Base-by-base conservation (phyloP, 1,284 basidiomycete species). In the Cerioporus squamosus region DNA sequence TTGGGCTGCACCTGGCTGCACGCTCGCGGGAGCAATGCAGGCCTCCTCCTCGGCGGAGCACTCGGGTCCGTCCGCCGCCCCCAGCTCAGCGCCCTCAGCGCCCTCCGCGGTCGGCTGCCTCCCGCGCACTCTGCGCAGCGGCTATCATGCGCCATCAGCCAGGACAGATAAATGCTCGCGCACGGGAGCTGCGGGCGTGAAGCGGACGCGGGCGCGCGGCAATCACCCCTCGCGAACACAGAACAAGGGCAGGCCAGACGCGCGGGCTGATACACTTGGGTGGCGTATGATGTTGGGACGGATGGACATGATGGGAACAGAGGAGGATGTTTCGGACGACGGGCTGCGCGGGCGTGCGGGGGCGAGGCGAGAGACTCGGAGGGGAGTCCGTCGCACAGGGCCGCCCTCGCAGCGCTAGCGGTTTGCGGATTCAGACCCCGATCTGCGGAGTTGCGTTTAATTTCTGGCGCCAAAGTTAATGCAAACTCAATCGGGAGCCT, bases 401-500 rank as follows among this genome's bases (percentile, higher is more conserved):
- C 8, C 3, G 33, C 12, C 29, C 29, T 29, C 29, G 29, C 29
- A 29, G 29, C 29, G 29, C 5, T 29, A n/a, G n/a, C n/a, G n/a
- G n/a, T n/a, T 6, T 22, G 47, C 23, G 48, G 60, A 59, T 62
- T 65, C 59, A 62, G 50, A 55, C 62, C 63, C 67, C 67, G 67
- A 66, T 66, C 67, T 59, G 60, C 67, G 67, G 66, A 60, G 63
- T 60, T 63, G 61, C 46, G 53, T 52, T 59, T 62, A 59, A 56
- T 58, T 65, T 63, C 55, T 47, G 60, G 63, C 65, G 65, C 62
- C 62, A 52, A 68, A 68, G 64, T 62, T 64, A 67, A 68, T 68
- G 60, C 56, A 71, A 73, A 73, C 71, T 70, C 68, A 70, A 73
- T 70, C 68, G 71, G 63, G 40, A 40, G 63, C 52, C 66, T 70